These are phyloP conservation scores for Clavispora carvajalis DNA, from an alignment of 805 yeast species.

Conservation along the genomic window DNA sequence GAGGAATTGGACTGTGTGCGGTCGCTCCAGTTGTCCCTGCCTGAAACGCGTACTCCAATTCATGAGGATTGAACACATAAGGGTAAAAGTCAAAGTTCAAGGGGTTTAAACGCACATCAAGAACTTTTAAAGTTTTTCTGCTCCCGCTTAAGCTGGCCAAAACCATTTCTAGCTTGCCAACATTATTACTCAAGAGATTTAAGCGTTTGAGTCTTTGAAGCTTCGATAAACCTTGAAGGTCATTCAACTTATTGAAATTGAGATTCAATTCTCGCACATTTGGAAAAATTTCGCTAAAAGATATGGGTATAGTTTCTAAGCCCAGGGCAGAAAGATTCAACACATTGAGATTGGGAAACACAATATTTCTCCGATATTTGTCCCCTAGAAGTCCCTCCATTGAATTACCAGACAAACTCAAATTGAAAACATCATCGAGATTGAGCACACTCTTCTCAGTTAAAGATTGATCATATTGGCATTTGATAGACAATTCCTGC, in stretches of 20 bases:
- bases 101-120: constrained; percentile 49
- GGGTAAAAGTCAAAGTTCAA: constrained; percentile 45
- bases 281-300: constrained; percentile 39
- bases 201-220: constrained; percentile 34
- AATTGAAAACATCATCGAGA: constrained; percentile 21
- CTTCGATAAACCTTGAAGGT: constrained; percentile 27
- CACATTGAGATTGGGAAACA: constrained; percentile 32
- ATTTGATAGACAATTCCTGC: constrained; percentile 41
- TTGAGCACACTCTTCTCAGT: constrained; percentile 17
- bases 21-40: neutral
- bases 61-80: constrained; percentile 46
- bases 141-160: constrained; percentile 26
- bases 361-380: constrained; percentile 1
- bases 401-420: constrained; percentile 40
- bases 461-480: constrained; percentile 19
- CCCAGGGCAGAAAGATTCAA: constrained; percentile 46
- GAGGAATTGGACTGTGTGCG: constrained; percentile 30
- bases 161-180: constrained; percentile 29
- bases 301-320: constrained; percentile 32
- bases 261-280: constrained; percentile 43
- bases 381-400: neutral
- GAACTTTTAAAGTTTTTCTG: constrained; percentile 28
- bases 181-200: constrained; percentile 42
- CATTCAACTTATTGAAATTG: constrained; percentile 42
- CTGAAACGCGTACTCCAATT: constrained; percentile 17